Percentiles rank a stretch among this genome's conserved stretches.
These are phyloP conservation scores for Microascus cirrosus DNA, from an alignment of 2,329 filamentous ascomycete species.

Conservation along the genomic window DNA sequence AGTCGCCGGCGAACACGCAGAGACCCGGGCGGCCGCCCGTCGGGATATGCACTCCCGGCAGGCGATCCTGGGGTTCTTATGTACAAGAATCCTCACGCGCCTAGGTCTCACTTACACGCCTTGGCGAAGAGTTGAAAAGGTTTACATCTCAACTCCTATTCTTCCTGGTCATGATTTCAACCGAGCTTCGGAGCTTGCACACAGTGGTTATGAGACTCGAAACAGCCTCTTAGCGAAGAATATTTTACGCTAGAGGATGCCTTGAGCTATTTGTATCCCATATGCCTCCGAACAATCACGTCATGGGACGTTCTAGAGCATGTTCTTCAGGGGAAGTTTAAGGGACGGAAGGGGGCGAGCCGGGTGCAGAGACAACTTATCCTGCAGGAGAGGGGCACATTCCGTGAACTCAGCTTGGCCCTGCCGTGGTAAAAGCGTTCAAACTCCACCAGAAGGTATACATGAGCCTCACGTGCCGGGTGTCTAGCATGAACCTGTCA, in stretches of 20 bases:
- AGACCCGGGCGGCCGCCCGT: too few relatives aligned
- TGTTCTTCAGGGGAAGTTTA: background rate
- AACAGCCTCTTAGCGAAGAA: background rate
- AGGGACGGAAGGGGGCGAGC: background rate
- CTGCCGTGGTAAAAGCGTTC: background rate
- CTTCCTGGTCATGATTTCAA: background rate
- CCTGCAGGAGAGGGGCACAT: background rate
- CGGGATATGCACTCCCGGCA: too few relatives aligned
- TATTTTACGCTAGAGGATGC: background rate
- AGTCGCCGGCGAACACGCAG: too few relatives aligned
- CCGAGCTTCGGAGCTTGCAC: background rate
- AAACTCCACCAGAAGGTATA: background rate
- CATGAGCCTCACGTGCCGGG: background rate
- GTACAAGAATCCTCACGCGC: too few relatives aligned
- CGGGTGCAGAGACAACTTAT: too few relatives aligned
- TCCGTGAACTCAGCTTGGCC: background rate
- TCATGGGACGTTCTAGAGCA: background rate
- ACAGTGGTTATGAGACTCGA: background rate
- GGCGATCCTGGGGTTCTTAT: too few relatives aligned
- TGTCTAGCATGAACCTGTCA: background rate
- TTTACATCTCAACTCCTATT: background rate
- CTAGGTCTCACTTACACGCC: background rate
- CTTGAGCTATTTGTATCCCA: background rate
- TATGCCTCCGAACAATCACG: background rate
- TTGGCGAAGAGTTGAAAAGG: background rate